phyloP scores from a whole-genome alignment of 2,329 filamentous ascomycete species.

The Didymella keratinophila region DNA sequence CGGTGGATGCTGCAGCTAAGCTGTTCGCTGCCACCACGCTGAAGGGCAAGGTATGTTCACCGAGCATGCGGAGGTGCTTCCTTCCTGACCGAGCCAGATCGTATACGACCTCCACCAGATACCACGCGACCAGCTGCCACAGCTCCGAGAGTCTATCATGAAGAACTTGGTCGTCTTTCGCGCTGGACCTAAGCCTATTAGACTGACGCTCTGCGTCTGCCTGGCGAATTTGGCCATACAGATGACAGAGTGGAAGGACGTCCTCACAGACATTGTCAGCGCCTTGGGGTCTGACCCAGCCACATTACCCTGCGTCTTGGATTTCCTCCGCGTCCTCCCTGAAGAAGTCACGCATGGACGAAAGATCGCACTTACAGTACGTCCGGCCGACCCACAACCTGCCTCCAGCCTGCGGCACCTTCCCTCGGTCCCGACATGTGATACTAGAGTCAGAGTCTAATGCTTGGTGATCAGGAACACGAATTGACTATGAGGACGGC shows the following conservation, averaged over 20 bases:
- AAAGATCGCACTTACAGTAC: constrained; percentile 98
- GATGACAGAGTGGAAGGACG: constrained; percentile 95
- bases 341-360: constrained; percentile 99
- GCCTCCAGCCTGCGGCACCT: constrained; percentile 50
- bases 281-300: constrained; percentile 78
- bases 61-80: not conserved
- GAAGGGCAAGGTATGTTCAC: constrained; percentile 85
- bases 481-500: constrained; percentile 85
- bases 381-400: constrained; percentile 66
- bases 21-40: constrained; percentile 96
- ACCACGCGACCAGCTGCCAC: constrained; percentile 74
- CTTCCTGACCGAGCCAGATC: constrained; percentile 68
- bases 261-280: constrained; percentile 80
- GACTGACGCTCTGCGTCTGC: constrained; percentile 93
- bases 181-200: constrained; percentile 75
- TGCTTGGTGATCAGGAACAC: constrained; percentile 76
- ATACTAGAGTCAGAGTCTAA: constrained; percentile 54
- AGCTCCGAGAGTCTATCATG: constrained; percentile 84
- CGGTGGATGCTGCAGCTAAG: constrained; percentile 82
- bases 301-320: constrained; percentile 86
- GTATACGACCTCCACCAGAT: constrained; percentile 95
- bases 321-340: constrained; percentile 94
- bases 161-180: constrained; percentile 82
- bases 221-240: constrained; percentile 94
- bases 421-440: constrained; percentile 44